Evolutionary conservation across 169 alveolate species (phyloP), one percentile per base, ranked within the genome.

Genomic region (Perkinsus marinus): DNA sequence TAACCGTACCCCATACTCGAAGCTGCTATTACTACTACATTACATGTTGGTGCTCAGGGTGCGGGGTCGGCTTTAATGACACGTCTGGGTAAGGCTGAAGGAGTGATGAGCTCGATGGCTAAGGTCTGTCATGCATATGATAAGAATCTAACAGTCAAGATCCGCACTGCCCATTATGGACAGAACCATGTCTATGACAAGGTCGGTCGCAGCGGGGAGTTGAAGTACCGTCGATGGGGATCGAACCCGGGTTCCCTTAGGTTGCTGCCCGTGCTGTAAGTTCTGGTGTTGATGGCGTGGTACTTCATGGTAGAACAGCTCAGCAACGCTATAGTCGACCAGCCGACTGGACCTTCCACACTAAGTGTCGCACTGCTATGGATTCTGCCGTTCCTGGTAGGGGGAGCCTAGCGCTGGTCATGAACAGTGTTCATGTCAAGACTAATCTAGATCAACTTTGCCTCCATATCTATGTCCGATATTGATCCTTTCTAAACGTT

Each of bases 281-380:
- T 46, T 91, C 93, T 47, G 97, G 97, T 0, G 95, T 94, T 0
- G 95, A 93, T 22, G 96, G 94, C 30, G 91, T 95, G 9, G 93
- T 94, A 43, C 93, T 95, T 3, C 97, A 96, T 89, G 97, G 96
- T 39, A 93, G 97, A 90, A 96, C 97, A 0, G 95, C 96, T 26
- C 92, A 94, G 93, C 98, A 95, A 89, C 93, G 98, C 91, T 95
- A 95, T 68, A 91, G 90, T 26, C 89, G 90, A 57, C 89, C 46
- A 90, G 93, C 93, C 9, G 92, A 92, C 90, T 92, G 93, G 93
- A 92, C 46, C 10, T 41, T 41, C 46, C 46, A 41, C 10, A 92
- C 46, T 92, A 92, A 92, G 90, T 92, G 91, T 13, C 43, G 68
- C 90, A 39, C 30, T 41, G 43, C 38, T 3, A 46, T 41, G 46